These are phyloP conservation scores for Agroathelia rolfsii DNA, from an alignment of 1,284 basidiomycete genomes.

Conservation along the genomic window DNA sequence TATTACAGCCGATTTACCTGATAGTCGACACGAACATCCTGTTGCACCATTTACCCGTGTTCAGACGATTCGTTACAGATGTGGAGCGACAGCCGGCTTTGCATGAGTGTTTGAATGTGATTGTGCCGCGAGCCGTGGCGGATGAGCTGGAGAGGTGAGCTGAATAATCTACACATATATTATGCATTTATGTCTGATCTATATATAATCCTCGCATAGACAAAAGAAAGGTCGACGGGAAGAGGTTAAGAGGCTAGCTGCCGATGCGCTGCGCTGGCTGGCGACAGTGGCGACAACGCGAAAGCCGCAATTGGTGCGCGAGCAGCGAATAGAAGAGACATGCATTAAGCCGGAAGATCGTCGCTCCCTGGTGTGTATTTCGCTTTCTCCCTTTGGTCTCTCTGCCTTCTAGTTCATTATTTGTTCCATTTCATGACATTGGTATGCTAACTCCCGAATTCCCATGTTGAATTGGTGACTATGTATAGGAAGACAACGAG, in stretches of 20 bases:
- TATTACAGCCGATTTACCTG: conserved; percentile 33
- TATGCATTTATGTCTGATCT: conserved; percentile 5
- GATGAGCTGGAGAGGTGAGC: conserved; percentile 64
- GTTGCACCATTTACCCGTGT: conserved; percentile 49
- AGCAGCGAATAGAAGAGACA: conserved; percentile 54
- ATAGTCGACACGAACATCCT: conserved; percentile 70
- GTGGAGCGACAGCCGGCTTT: conserved; percentile 40
- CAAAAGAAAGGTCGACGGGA: too few species aligned
- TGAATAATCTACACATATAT: conserved; percentile 1
- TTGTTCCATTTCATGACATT: conserved; percentile 8
- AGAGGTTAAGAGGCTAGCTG: too few species aligned
- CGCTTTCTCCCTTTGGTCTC: background rate
- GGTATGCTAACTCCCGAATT: conserved; percentile 2
- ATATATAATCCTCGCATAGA: conserved; percentile 23
- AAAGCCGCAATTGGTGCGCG: conserved; percentile 57
- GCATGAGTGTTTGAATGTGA: conserved; percentile 39
- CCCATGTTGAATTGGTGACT: conserved; percentile 5
- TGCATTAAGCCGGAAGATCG: conserved; percentile 50
- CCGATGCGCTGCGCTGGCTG: conserved; percentile 48
- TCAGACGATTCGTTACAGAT: conserved; percentile 55
- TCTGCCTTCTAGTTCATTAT: background rate
- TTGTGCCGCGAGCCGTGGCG: conserved; percentile 64
- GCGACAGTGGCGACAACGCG: conserved; percentile 62
- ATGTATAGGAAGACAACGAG: conserved; percentile 18
- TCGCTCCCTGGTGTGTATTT: conserved; percentile 33